A percentile compares a stretch with the other conserved stretches of the same genome.
These are phyloP conservation scores for Acer saccharum DNA, from an alignment of 345 rosid genomes.

Conservation along the genomic window DNA sequence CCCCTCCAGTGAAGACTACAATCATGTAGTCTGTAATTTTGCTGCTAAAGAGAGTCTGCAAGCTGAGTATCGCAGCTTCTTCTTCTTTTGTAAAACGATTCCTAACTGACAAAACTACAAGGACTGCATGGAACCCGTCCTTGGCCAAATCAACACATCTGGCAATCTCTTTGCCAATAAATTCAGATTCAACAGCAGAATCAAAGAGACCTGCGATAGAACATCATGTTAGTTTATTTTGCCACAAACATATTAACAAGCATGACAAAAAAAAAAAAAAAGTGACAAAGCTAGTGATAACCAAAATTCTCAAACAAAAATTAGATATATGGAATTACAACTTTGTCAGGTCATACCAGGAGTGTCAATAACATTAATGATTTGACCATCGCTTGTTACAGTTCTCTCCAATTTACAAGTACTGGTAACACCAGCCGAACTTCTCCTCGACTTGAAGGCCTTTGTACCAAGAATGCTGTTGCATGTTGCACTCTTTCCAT, in stretches of 20 bases:
- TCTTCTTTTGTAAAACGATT: constrained; percentile 74
- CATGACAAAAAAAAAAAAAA: not conserved
- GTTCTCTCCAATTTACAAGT: constrained; percentile 67
- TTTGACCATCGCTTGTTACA: constrained; percentile 57
- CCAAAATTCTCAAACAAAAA: not conserved
- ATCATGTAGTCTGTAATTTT: constrained; percentile 78
- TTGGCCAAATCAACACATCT: constrained; percentile 79
- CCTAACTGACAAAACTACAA: constrained; percentile 48
- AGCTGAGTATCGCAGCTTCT: constrained; percentile 59
- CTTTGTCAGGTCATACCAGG: constrained; percentile 56
- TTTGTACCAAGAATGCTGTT: constrained; percentile 75
- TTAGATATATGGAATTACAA: not conserved
- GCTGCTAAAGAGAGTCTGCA: constrained; percentile 73
- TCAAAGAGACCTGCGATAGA: constrained; percentile 74
- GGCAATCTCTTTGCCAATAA: constrained; percentile 82
- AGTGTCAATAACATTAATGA: constrained; percentile 83
- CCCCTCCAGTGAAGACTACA: constrained; percentile 90
- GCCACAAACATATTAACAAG: not conserved
- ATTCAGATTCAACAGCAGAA: constrained; percentile 57
- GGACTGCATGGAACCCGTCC: constrained; percentile 84
- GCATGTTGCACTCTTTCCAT: constrained; percentile 94
- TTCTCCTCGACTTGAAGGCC: constrained; percentile 70
- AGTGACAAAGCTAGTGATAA: too few species aligned
- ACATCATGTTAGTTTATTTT: not conserved
- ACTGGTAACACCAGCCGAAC: constrained; percentile 72